Base-by-base conservation (phyloP, 108 stramenopile species). In the Licmophora abbreviata region DNA sequence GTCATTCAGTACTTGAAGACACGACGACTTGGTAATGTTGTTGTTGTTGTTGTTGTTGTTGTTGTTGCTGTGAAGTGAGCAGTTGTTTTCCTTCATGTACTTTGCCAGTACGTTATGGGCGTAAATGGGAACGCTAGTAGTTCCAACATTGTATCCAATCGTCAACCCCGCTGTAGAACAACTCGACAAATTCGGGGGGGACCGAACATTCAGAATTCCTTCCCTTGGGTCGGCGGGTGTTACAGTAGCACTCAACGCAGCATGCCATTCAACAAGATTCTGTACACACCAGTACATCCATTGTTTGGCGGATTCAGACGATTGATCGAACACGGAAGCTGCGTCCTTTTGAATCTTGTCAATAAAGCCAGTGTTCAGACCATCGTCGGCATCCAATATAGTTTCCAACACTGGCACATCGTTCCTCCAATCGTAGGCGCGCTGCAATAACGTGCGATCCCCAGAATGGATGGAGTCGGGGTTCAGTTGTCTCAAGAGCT, bases 141-240 rank as follows among this genome's bases (percentile, higher is more conserved):
- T 62, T n/a, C 78, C 79, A 14, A 79, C 71, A 18, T 69, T 68
- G 32, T 72, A 83, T 7, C 88, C 88, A 35, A 90, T 54, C 0
- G 84, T 85, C 3, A 85, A 63, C 20, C 88, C 88, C 1, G 88
- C 68, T 9, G 88, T 90, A 21, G 85, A 64, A 32, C 88, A 90
- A 3, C 68, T 51, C 12, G 21, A 30, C 28, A 34, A 30, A 56
- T 68, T 63, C 18, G 65, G 46, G 29, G 67, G 69, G 44, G 72
- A 45, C 6, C 69, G 29, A 12, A 48, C 45, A 24, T 54, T 46
- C 25, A 78, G 28, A 12, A 52, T 30, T 7, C 77, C 77, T 14
- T 30, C 14, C 1, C 21, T 23, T 36, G 20, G 14, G 15, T 26
- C 22, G 32, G 22, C 11, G 11, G 2, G 37, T 53, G 32, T 30